phyloP scores from a whole-genome alignment of 345 rosid genomes.

The Laguncularia racemosa region DNA sequence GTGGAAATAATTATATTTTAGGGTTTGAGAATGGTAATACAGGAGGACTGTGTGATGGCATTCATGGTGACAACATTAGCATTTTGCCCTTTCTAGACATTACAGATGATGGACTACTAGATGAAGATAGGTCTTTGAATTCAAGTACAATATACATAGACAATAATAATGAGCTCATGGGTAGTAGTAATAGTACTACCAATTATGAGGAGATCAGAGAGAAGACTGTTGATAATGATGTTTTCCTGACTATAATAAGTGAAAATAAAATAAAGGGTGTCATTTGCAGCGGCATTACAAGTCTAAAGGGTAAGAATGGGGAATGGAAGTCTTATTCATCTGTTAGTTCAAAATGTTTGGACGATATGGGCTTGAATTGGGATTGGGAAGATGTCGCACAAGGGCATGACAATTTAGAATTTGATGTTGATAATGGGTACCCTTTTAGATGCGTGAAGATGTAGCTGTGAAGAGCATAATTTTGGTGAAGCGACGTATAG shows the following conservation, averaged over 20 bases:
- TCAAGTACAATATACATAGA: not conserved
- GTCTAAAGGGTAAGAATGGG: not conserved
- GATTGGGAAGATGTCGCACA: not conserved
- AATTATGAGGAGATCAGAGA: too few relatives aligned
- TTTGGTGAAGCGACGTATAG: not conserved
- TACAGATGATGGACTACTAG: not conserved
- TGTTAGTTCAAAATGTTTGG: too few relatives aligned
- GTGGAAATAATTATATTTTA: not conserved
- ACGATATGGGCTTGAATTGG: not conserved
- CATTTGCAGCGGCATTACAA: constrained; percentile 4
- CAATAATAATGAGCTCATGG: not conserved
- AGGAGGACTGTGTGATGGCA: constrained; percentile 4
- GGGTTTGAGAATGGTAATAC: not conserved
- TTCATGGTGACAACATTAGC: not conserved
- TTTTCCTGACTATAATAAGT: not conserved
- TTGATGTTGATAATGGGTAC: not conserved
- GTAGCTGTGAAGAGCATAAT: not conserved
- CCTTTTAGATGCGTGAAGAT: not conserved
- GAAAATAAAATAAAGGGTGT: not conserved
- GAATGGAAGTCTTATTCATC: not conserved
- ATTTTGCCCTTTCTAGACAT: constrained; percentile 4
- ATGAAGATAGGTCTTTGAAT: not conserved
- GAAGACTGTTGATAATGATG: too few relatives aligned
- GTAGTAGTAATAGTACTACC: too few relatives aligned
- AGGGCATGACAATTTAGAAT: not conserved